Percentiles rank a stretch among this genome's conserved stretches.
phyloP scores from a whole-genome alignment of 306 rosid genomes.

The Betula pendula region DNA sequence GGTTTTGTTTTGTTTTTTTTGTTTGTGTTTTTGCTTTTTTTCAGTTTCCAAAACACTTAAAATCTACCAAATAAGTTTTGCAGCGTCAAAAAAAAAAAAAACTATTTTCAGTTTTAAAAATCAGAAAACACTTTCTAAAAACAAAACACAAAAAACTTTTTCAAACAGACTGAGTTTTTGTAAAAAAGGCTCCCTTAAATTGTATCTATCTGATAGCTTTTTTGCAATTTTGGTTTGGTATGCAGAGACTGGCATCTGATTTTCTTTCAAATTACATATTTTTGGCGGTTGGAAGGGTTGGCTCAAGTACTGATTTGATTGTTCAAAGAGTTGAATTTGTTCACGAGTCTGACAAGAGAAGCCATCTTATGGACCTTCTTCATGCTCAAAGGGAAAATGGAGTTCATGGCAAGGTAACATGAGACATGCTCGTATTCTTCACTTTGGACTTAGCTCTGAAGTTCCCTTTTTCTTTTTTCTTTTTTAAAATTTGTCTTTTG shows the following conservation, averaged over 20 bases:
- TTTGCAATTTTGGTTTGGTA: conserved; percentile 24
- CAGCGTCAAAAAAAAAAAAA: too few relatives aligned
- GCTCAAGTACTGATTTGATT: conserved; percentile 93
- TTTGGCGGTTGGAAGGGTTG: conserved; percentile 97
- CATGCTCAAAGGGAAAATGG: conserved; percentile 94
- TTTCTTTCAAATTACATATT: conserved; percentile 83
- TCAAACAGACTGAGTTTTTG: neutral
- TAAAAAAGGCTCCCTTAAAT: conserved; percentile 8
- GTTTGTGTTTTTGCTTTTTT: too few relatives aligned
- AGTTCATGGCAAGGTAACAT: conserved; percentile 64
- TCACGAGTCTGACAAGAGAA: conserved; percentile 88
- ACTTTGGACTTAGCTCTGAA: conserved; percentile 15
- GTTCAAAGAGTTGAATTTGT: conserved; percentile 93
- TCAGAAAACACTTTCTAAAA: too few relatives aligned
- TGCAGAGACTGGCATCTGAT: conserved; percentile 92
- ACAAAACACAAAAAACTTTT: too few relatives aligned
- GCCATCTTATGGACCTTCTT: conserved; percentile 96
- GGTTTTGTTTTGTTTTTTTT: too few relatives aligned
- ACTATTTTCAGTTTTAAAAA: too few relatives aligned
- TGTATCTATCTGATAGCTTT: conserved; percentile 19
- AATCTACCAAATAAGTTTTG: too few relatives aligned
- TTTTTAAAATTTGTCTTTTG: conserved; percentile 22
- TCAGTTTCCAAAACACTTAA: too few relatives aligned
- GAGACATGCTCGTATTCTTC: neutral
- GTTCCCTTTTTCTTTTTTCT: conserved; percentile 9